phyloP scores from a whole-genome alignment of 2,329 filamentous ascomycete species.

The Pseudogymnoascus verrucosus region DNA sequence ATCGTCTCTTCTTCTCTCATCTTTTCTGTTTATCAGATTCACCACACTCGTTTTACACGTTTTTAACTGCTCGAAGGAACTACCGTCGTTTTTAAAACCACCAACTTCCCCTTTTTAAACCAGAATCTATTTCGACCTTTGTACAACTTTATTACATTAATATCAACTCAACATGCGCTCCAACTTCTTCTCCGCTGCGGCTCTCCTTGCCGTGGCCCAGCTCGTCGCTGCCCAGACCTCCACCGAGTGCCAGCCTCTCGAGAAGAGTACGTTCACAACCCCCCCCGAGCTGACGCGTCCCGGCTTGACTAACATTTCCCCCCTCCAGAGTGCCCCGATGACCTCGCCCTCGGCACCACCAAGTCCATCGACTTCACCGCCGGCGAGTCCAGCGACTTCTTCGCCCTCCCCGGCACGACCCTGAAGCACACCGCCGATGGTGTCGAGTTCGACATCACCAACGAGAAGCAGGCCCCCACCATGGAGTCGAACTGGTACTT shows the following conservation, averaged over 20 bases:
- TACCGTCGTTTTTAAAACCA: not conserved
- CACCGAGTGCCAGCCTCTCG: slow-evolving; percentile 36
- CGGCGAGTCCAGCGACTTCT: slow-evolving; percentile 44
- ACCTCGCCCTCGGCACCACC: slow-evolving; percentile 34
- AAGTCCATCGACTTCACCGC: slow-evolving; percentile 37
- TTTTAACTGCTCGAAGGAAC: not conserved
- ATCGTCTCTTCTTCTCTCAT: not conserved
- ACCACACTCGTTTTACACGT: slow-evolving; percentile 8
- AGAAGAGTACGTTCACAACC: slow-evolving; percentile 29
- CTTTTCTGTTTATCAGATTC: not conserved
- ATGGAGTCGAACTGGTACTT: slow-evolving; percentile 40
- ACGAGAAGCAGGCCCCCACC: slow-evolving; percentile 40
- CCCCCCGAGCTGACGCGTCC: not conserved
- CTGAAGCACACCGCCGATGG: slow-evolving; percentile 34
- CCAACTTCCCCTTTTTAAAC: not conserved
- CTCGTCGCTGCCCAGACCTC: slow-evolving; percentile 35
- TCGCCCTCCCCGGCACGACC: slow-evolving; percentile 40
- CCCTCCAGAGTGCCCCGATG: slow-evolving; percentile 31
- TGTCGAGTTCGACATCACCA: slow-evolving; percentile 41
- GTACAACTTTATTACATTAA: not conserved
- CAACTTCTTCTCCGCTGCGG: slow-evolving; percentile 12
- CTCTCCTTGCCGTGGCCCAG: slow-evolving; percentile 25
- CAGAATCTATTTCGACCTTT: not conserved
- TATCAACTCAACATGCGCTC: slow-evolving; percentile 10
- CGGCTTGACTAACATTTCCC: slow-evolving; percentile 16